Base-by-base conservation (phyloP, 495 filamentous ascomycete species). In the Xylaria cubensis region DNA sequence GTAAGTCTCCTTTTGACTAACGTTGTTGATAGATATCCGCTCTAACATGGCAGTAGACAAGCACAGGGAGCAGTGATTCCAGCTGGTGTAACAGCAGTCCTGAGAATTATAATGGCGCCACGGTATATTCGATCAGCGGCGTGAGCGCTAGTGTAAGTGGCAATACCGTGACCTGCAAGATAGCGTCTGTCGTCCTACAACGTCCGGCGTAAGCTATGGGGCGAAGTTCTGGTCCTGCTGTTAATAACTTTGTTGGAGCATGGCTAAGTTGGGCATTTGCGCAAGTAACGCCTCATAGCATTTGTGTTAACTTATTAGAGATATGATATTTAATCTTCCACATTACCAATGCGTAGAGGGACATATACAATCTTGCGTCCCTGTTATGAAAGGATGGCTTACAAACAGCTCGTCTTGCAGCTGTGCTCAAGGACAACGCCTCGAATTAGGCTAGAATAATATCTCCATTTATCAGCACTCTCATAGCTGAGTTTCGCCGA, bases 61-160 rank as follows among this genome's bases (percentile, higher is more conserved):
- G 75, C 63, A 61, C 70, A 1, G 77, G 76, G 5, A 64, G 68
- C 21, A 74, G 70, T 5, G 74, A 76, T 70, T 75, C 72, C 63
- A 71, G 73, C 21, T 80, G 80, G 80, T 80, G 79, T 67, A 80
- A 78, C 24, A 77, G 75, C 9, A 74, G 61, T 0, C 81, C 80
- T 0, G 78, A 81, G 53, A 82, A 80, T 66, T 82, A 82, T 69
- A 79, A 82, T 62, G 58, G 74, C 44, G 78, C 81, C 29, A 81
- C 73, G 0, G 76, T 71, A 13, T 82, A 80, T 67, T 75, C 78
- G 8, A 78, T 80, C 13, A 74, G 51, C 4, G 77, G 78, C 9
- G 72, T 82, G 19, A 76, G 69, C 29, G 76, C 74, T 7, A 74
- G 69, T 26, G 79, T 81, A 12, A 80, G 77, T 59, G 75, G 78